phyloP scores from a whole-genome alignment of 1,284 basidiomycete species.

The Moesziomyces aphidis region DNA sequence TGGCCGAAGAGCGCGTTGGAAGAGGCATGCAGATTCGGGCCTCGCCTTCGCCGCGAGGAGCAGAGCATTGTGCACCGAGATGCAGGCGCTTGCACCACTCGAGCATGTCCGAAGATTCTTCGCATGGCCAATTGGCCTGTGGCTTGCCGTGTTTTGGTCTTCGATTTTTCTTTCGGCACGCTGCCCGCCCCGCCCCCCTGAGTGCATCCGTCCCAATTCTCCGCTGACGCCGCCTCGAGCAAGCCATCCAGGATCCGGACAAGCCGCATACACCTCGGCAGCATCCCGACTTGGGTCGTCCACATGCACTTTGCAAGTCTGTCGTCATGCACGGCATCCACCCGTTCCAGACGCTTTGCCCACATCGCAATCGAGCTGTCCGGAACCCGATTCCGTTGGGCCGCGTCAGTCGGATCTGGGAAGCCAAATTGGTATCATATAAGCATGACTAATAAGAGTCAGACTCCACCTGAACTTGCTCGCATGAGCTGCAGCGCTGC shows the following conservation, averaged over 20 bases:
- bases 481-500: too few species aligned
- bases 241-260: too few species aligned
- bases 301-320: not conserved
- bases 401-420: too few species aligned
- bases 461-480: too few species aligned
- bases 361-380: not conserved
- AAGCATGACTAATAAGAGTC: too few species aligned
- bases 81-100: not conserved
- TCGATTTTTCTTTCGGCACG: not conserved
- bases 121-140: not conserved
- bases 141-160: not conserved
- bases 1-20: not conserved
- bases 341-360: too few species aligned
- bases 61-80: not conserved
- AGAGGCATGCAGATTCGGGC: not conserved
- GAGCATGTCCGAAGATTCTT: not conserved
- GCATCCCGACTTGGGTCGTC: not conserved
- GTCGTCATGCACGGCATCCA: too few species aligned
- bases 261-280: too few species aligned
- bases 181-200: not conserved
- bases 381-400: not conserved
- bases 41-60: not conserved
- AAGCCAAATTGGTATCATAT: too few species aligned
- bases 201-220: not conserved
- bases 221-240: too few species aligned